Conservation (phyloP, 2,329 filamentous ascomycete species). For the Paecilomyces dactylethromorphus region DNA sequence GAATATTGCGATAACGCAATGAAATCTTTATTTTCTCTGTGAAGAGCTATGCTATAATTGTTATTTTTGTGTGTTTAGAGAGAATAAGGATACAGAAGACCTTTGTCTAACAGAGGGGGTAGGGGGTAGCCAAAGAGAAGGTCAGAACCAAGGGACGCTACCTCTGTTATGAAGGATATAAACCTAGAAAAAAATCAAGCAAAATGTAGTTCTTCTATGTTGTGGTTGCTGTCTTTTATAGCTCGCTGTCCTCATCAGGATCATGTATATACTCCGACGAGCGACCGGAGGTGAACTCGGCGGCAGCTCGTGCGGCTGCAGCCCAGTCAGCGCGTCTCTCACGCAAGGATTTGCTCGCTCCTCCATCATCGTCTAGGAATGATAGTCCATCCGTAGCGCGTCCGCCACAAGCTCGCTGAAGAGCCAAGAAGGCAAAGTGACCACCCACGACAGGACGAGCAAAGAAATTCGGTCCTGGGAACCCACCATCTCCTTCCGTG, state of each 20-base stretch:
- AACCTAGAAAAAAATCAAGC: neutral
- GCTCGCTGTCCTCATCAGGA: neutral
- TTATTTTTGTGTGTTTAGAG: neutral
- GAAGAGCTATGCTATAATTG: neutral
- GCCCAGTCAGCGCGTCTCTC: neutral
- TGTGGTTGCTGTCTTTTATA: neutral
- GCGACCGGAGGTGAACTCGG: conserved; percentile 7
- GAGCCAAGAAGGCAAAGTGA: conserved; percentile 78
- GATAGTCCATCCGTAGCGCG: conserved; percentile 53
- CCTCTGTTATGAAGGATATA: neutral
- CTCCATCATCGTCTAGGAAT: conserved; percentile 33
- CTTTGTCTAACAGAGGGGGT: neutral
- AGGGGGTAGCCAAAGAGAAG: neutral
- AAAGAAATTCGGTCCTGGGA: conserved; percentile 69
- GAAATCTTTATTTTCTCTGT: neutral
- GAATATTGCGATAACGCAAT: neutral
- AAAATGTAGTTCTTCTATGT: neutral
- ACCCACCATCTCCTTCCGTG: conserved; percentile 70
- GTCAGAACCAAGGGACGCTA: neutral
- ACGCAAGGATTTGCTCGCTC: conserved; percentile 3
- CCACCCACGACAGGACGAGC: conserved; percentile 78
- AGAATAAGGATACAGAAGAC: neutral
- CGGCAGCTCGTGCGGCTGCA: conserved; percentile 18
- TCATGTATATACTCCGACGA: neutral
- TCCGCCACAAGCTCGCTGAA: conserved; percentile 72